Percentiles rank a stretch among this genome's conserved stretches.
Evolutionary conservation across 2,329 filamentous ascomycete genomes (phyloP).

Genomic region (Chaetoscypha palmicola): DNA sequence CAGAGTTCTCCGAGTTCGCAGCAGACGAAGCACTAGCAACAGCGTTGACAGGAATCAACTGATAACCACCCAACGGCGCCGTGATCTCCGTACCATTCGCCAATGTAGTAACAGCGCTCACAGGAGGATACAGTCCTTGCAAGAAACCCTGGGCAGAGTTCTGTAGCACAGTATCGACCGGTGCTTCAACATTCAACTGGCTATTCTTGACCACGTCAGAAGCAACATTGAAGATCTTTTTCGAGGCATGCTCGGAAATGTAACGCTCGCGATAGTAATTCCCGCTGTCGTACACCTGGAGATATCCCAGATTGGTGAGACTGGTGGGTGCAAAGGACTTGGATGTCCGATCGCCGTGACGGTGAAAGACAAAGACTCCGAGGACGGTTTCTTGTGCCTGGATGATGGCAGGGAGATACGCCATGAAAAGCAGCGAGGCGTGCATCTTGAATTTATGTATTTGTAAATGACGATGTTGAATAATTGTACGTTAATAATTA

Average conservation of each 20-base stretch:
- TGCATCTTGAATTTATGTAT: constrained; percentile 26
- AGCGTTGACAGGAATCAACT: constrained; percentile 69
- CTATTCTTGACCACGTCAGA: constrained; percentile 56
- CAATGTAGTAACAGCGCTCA: constrained; percentile 54
- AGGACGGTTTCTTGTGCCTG: constrained; percentile 38
- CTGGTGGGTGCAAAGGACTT: constrained; percentile 66
- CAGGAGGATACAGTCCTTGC: constrained; percentile 81
- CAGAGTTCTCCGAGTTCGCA: constrained; percentile 47
- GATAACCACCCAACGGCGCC: constrained; percentile 70
- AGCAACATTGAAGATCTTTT: constrained; percentile 60
- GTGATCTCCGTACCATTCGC: constrained; percentile 62
- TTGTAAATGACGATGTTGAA: no score
- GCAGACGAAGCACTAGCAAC: constrained; percentile 47
- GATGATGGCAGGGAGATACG: constrained; percentile 33
- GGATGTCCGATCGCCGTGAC: constrained; percentile 81
- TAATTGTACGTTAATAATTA: no score
- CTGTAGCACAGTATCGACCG: constrained; percentile 70
- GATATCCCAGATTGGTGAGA: constrained; percentile 73
- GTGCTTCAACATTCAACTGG: constrained; percentile 67
- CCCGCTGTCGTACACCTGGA: constrained; percentile 66
- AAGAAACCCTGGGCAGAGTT: constrained; percentile 74
- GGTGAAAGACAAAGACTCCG: constrained; percentile 79
- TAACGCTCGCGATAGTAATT: constrained; percentile 72
- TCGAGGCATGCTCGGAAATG: constrained; percentile 49
- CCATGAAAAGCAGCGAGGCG: constrained; percentile 35